These are phyloP conservation scores for Drechslera avenae DNA, from an alignment of 2,329 filamentous ascomycete genomes.

Conservation along the genomic window DNA sequence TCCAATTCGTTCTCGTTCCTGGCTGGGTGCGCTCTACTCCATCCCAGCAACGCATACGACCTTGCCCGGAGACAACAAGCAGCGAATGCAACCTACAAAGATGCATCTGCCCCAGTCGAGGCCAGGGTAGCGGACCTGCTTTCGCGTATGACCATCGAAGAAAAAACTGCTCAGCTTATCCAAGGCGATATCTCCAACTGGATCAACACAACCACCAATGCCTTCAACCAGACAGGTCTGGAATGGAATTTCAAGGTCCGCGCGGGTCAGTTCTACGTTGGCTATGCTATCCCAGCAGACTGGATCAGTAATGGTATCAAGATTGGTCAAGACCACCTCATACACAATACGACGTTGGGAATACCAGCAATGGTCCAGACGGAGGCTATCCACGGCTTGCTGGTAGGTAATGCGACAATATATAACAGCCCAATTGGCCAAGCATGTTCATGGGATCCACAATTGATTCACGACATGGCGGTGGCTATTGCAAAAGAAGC, in stretches of 20 bases:
- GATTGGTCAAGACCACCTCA: constrained; percentile 70
- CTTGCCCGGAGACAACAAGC: constrained; percentile 35
- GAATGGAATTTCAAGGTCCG: constrained; percentile 69
- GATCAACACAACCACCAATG: constrained; percentile 69
- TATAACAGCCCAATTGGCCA: constrained; percentile 79
- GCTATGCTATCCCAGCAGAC: constrained; percentile 67
- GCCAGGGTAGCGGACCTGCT: constrained; percentile 70
- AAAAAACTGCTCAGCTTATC: constrained; percentile 71
- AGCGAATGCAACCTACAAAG: constrained; percentile 60
- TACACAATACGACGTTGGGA: constrained; percentile 67
- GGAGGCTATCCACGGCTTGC: constrained; percentile 75
- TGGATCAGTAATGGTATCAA: constrained; percentile 68
- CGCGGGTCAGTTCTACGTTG: constrained; percentile 74
- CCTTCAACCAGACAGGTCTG: constrained; percentile 70
- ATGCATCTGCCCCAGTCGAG: constrained; percentile 66
- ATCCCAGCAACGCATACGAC: constrained; percentile 29
- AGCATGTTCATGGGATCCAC: constrained; percentile 72
- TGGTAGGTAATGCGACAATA: constrained; percentile 74
- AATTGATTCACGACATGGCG: constrained; percentile 69
- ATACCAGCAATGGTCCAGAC: constrained; percentile 76
- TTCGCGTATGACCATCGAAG: constrained; percentile 73
- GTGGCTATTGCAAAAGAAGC: constrained; percentile 69
- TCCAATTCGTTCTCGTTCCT: constrained; percentile 17
- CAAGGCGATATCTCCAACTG: constrained; percentile 73
- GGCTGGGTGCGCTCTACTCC: constrained; percentile 18